A percentile compares a stretch with the other conserved stretches of the same genome.
phyloP scores from a whole-genome alignment of 73 alveolate species.

The Paramecium primaurelia region DNA sequence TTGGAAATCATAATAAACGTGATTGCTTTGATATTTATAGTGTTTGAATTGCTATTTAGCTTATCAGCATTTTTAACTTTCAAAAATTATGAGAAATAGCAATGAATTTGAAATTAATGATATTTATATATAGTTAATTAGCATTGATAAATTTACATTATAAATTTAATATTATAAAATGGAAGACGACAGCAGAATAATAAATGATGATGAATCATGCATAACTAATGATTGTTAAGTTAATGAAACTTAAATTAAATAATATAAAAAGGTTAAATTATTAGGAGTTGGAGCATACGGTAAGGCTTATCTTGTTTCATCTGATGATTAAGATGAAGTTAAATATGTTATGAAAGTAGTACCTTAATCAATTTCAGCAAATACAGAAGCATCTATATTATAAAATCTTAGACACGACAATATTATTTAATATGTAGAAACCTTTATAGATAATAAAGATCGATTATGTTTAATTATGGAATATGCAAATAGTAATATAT shows the following conservation, averaged over 20 bases:
- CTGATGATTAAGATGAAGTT: neutral
- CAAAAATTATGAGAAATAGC: neutral
- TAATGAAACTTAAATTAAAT: neutral
- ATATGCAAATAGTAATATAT: conserved; percentile 71
- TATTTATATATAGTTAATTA: neutral
- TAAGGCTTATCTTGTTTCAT: conserved; percentile 68
- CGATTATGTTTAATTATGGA: conserved; percentile 78
- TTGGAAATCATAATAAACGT: neutral
- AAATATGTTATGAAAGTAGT: conserved; percentile 40
- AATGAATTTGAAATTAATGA: neutral
- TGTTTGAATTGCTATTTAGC: neutral
- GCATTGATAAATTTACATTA: neutral
- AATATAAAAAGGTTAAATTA: conserved; percentile 58
- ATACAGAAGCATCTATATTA: neutral
- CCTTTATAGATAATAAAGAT: conserved; percentile 19
- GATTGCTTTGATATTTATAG: neutral
- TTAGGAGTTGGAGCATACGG: conserved; percentile 80
- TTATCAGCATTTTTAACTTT: conserved; percentile 11
- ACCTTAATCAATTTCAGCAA: neutral
- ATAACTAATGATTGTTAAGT: neutral
- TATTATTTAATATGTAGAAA: neutral
- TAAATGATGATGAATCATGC: neutral
- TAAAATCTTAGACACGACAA: conserved; percentile 29
- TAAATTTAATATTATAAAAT: neutral
- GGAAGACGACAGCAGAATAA: neutral